A percentile compares a stretch with the other conserved stretches of the same genome.
phyloP scores from a whole-genome alignment of 352 stramenopile genomes.

The Globisporangium orthogonon region DNA sequence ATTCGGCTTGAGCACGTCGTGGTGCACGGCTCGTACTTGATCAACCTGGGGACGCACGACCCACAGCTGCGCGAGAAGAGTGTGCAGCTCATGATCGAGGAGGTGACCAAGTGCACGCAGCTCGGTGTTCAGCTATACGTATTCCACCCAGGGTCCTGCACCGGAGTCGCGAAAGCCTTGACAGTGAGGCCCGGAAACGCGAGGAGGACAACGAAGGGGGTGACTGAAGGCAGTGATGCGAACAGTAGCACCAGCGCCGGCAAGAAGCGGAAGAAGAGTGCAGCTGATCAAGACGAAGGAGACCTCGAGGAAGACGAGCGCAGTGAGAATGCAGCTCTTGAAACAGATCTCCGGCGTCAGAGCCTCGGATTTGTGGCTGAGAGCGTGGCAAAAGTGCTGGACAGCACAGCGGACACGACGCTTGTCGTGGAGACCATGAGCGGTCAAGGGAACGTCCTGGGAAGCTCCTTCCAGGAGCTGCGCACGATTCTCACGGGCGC shows the following conservation, averaged over 20 bases:
- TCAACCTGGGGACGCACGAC: slow-evolving; percentile 38
- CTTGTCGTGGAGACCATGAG: slow-evolving; percentile 43
- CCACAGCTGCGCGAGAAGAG: slow-evolving; percentile 23
- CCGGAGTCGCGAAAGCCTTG: slow-evolving; percentile 7
- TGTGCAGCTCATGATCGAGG: slow-evolving; percentile 31
- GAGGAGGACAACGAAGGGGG: slow-evolving; percentile 4
- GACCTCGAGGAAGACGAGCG: slow-evolving; percentile 4
- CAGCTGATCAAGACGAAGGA: not conserved
- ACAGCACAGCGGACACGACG: slow-evolving; percentile 18
- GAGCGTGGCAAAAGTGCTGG: slow-evolving; percentile 24
- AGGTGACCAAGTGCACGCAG: slow-evolving; percentile 30
- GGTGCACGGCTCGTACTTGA: slow-evolving; percentile 39
- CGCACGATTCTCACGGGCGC: slow-evolving; percentile 24
- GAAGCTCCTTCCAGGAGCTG: slow-evolving; percentile 27
- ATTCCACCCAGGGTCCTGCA: slow-evolving; percentile 38
- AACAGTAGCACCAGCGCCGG: not conserved
- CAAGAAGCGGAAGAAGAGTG: slow-evolving; percentile 10
- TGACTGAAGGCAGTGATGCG: no score
- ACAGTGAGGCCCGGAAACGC: no score
- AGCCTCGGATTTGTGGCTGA: slow-evolving; percentile 26
- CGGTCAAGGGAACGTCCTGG: slow-evolving; percentile 32
- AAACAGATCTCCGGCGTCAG: slow-evolving; percentile 1
- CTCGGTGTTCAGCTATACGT: slow-evolving; percentile 33
- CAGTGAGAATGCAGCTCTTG: not conserved
- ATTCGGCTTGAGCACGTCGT: slow-evolving; percentile 19